These are phyloP conservation scores for Berberis vulgaris DNA, from an alignment of 164 flowering plant genomes.

Conservation along the genomic window DNA sequence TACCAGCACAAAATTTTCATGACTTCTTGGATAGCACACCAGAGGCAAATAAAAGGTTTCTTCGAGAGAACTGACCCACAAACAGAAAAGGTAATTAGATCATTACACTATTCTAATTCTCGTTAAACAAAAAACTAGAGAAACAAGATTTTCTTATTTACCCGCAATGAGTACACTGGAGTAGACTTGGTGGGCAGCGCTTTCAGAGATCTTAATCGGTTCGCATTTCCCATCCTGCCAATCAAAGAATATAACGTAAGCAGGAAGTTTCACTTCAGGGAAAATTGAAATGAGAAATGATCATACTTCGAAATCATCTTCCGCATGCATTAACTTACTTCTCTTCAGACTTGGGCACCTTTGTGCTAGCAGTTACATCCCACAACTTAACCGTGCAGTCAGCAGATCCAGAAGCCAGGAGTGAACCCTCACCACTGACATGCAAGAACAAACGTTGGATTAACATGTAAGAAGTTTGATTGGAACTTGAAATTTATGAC, in stretches of 20 bases:
- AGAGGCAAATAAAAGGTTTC: conserved; percentile 32
- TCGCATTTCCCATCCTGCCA: conserved; percentile 56
- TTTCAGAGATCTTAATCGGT: conserved; percentile 76
- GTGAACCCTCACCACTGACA: conserved; percentile 88
- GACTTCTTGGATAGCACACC: conserved; percentile 25
- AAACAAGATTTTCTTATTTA: conserved; percentile 15
- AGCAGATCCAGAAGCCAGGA: conserved; percentile 98
- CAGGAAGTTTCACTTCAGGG: not conserved
- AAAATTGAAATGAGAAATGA: not conserved
- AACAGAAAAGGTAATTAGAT: not conserved
- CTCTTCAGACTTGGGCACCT: conserved; percentile 49
- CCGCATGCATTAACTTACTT: conserved; percentile 40
- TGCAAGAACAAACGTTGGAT: conserved; percentile 1
- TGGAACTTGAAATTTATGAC: not conserved
- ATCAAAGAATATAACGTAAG: conserved; percentile 2
- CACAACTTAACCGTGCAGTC: conserved; percentile 93
- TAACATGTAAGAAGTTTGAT: not conserved
- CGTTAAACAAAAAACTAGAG: not conserved
- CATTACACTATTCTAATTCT: not conserved
- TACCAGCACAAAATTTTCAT: not conserved
- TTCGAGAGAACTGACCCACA: conserved; percentile 28
- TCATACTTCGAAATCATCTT: not conserved
- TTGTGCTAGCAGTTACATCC: conserved; percentile 87
- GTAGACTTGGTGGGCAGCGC: conserved; percentile 81
- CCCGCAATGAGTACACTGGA: conserved; percentile 69